Base-by-base conservation (phyloP, 2,329 filamentous ascomycete species). In the Didymella keratinophila region DNA sequence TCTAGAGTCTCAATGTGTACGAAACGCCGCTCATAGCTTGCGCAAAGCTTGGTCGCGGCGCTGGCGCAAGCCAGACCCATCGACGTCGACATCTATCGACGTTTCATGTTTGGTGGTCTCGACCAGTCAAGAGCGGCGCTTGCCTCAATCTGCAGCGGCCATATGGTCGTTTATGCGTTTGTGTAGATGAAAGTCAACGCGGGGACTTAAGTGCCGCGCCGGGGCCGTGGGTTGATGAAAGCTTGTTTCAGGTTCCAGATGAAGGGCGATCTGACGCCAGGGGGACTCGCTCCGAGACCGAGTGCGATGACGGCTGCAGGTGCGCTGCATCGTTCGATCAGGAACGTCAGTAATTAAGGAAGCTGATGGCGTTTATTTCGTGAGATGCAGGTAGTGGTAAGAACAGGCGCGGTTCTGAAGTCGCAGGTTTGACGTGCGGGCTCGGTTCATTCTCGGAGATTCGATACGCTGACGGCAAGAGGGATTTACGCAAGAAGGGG, bases 171-270 rank as follows among this genome's bases (percentile, higher is more conserved):
- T 4, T 25, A 12, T 18, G 28, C 18, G 30, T 42, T 46, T 41
- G 60, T 60, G 61, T 47, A 56, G 52, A 62, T 62, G 56, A 60
- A 20, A 21, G 28, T 23, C 42, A 25, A 37, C 30, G 10, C 36
- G 48, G 34, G 25, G 46, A 36, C 37, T 51, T 14, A 55, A 39
- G 18, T 52, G 43, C 57, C 49, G 53, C 27, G 52, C 39, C 42
- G 25, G 52, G 36, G 53, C 20, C 36, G 37, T 45, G 50, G 49
- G 36, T 62, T 57, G 44, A 44, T 60, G 56, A 47, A 55, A 52
- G 55, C 52, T 34, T 57, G 62, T 62, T 57, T 64, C 51, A 60
- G n/a, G 39, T 52, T 45, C 32, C 30, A 39, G 30, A 64, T 64
- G 59, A 60, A 60, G 53, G 58, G 37, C 43, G 48, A 51, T 42